Percentiles rank a stretch among this genome's conserved stretches.
Conservation (phyloP, 257 asterid species). For the Solanum microdontum region DNA sequence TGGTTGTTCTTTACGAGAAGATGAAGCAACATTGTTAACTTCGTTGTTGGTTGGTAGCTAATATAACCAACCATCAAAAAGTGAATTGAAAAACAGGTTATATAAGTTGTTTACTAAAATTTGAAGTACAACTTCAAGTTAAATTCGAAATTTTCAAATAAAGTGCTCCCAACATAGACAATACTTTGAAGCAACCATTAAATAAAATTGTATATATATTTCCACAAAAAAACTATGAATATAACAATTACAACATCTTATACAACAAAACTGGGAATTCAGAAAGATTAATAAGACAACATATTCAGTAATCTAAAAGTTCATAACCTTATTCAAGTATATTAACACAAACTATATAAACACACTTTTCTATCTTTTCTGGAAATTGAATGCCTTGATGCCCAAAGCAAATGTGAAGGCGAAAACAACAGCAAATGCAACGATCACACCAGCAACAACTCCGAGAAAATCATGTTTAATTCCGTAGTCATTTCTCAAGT, state of each 20-base stretch:
- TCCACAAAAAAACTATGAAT: not conserved
- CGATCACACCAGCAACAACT: slow-evolving; percentile 24
- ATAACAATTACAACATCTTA: not conserved
- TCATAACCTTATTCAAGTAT: not conserved
- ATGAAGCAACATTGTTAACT: not conserved
- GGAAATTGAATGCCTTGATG: slow-evolving; percentile 46
- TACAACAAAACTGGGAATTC: not conserved
- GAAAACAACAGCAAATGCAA: slow-evolving; percentile 26
- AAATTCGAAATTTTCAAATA: too few relatives aligned
- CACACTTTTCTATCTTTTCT: slow-evolving; percentile 25
- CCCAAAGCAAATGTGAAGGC: slow-evolving; percentile 32
- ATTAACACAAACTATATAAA: not conserved
- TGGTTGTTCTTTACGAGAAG: too few relatives aligned
- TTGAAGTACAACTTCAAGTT: not conserved
- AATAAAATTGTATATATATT: not conserved
- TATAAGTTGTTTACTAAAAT: too few relatives aligned
- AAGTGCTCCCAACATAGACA: not conserved
- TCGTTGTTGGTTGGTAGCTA: not conserved
- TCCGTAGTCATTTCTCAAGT: slow-evolving; percentile 33
- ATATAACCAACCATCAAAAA: too few relatives aligned
- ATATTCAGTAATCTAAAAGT: not conserved
- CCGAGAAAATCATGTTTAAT: slow-evolving; percentile 45
- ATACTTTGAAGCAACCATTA: not conserved
- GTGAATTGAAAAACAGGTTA: not conserved
- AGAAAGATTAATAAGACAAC: not conserved